Base-by-base conservation (phyloP, 1,139 yeast species). In the Kurtzmaniella quercitrusa region DNA sequence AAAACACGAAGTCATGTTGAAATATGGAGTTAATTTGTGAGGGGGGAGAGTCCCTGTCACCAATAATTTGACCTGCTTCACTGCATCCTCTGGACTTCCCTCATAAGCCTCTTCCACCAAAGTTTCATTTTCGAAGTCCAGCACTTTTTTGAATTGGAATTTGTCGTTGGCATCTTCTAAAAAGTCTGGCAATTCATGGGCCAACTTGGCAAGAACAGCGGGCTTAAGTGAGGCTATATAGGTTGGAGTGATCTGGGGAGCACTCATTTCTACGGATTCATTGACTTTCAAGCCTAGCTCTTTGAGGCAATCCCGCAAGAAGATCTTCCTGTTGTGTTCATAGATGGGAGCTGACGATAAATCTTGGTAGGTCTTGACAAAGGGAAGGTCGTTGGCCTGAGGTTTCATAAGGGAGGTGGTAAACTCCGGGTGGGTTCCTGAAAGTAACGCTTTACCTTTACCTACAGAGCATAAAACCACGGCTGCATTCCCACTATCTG, bases 341-440 rank as follows among this genome's bases (percentile, higher is more conserved):
- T 53, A 56, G 1, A 65, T 56, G 1, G 79, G 63, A 1, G 80
- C 65, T 0, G 55, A 50, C 1, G 60, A 53, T 43, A 72, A 71
- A 17, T 68, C 50, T 4, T 36, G 16, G 15, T 10, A 15, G 3
- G 38, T 36, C 19, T 36, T 19, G 15, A 36, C 11, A n/a, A 19
- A 36, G 0, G 57, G 11, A n/a, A 55, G 59, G 29, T 53, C 55
- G 1, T 51, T 52, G 3, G 46, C 43, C 8, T 44, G 10, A 1
- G 61, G 56, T 43, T 66, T 66, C 62, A 85, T 58, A 17, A 80
- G 53, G 10, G 68, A 67, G 0, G 90, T 82, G 1, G 81, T 71
- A 56, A 83, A 89, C 61, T 94, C 99, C 0, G 97, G 96, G 61
- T 94, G 98, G 0, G 90, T 76, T 0, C 98, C 98, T 2, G 85